Evolutionary conservation across 2,329 filamentous ascomycete genomes (phyloP), one percentile per base, ranked within the genome.

Genomic region (Trichoderma sp.): DNA sequence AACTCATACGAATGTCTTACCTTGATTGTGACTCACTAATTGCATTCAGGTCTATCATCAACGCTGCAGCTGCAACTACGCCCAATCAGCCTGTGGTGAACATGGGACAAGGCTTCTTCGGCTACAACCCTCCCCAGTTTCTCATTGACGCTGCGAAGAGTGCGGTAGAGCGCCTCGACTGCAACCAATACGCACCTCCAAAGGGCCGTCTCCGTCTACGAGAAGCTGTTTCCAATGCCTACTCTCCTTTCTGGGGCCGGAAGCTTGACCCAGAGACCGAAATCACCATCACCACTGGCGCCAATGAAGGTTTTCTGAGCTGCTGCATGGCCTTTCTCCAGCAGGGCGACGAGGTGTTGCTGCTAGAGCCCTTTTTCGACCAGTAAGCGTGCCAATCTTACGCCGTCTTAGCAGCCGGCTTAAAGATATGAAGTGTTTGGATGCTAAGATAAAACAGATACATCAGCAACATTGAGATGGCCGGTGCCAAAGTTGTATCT

Each of bases 401-500:
- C 4, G 47, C 20, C 20, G 3, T 28, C 8, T 26, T 4, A n/a
- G 6, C 20, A 8, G 15, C 13, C 20, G 17, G 20, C n/a, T 50
- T 39, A 8, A n/a, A 36, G 32, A 26, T 1, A 28, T 17, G 36
- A 11, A 28, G 12, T 36, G 3, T 57, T 8, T 28, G n/a, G 15
- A 39, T 57, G 20, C 30, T 57, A 34, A 66, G 30, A 36, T 20
- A 12, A 26, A 28, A 7, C 20, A 66, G 63, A 55, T 66, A 66
- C 15, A 66, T 66, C 30, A 66, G 63, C 47, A 66, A 66, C 12
- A 66, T 66, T n/a, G 63, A 66, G 30, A 66, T 66, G 63, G 63
- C 63, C 2, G 63, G 63, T 4, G 63, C 63, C 20, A 66, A 66
- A 15, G 63, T 66, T 36, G 63, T 66, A 26, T 66, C 63, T 36